phyloP scores from a whole-genome alignment of 805 yeast species.

The Martiniozyma abietophila region DNA sequence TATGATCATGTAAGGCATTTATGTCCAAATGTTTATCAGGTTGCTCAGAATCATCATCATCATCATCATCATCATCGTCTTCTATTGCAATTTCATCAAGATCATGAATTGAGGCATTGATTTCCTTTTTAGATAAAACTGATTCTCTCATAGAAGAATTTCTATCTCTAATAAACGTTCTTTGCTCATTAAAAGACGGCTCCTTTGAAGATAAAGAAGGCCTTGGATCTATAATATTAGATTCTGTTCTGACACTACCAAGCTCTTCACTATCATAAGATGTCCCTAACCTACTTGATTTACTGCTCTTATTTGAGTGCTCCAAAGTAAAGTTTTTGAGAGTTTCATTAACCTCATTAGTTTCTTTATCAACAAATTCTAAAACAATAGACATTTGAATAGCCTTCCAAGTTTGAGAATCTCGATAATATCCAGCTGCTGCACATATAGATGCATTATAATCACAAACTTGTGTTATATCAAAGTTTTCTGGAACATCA shows the following conservation, averaged over 20 bases:
- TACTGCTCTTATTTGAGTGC: no score
- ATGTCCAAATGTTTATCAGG: slow-evolving; percentile 2
- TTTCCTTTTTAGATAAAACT: no score
- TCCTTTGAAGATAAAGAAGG: background rate
- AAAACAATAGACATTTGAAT: slow-evolving; percentile 39
- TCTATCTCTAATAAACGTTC: no score
- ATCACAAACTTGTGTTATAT: slow-evolving; percentile 44
- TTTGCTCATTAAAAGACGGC: background rate
- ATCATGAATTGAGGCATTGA: no score
- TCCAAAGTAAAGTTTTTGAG: slow-evolving; percentile 8
- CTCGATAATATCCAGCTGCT: slow-evolving; percentile 40
- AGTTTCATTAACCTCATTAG: slow-evolving; percentile 13
- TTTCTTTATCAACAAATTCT: slow-evolving; percentile 14
- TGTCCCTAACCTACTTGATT: slow-evolving; percentile 14
- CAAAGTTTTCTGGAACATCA: slow-evolving; percentile 38
- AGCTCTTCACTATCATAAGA: slow-evolving; percentile 14
- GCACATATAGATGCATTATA: slow-evolving; percentile 50
- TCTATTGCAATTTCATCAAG: slow-evolving; percentile 20
- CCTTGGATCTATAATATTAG: background rate
- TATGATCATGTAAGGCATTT: slow-evolving; percentile 3
- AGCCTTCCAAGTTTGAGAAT: slow-evolving; percentile 56
- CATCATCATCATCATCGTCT: slow-evolving; percentile 5
- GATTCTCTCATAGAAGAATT: no score
- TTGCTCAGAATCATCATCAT: slow-evolving; percentile 4
- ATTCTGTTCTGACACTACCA: slow-evolving; percentile 10